Base-by-base conservation (phyloP, 306 rosid genomes). In the Trifolium pratense region DNA sequence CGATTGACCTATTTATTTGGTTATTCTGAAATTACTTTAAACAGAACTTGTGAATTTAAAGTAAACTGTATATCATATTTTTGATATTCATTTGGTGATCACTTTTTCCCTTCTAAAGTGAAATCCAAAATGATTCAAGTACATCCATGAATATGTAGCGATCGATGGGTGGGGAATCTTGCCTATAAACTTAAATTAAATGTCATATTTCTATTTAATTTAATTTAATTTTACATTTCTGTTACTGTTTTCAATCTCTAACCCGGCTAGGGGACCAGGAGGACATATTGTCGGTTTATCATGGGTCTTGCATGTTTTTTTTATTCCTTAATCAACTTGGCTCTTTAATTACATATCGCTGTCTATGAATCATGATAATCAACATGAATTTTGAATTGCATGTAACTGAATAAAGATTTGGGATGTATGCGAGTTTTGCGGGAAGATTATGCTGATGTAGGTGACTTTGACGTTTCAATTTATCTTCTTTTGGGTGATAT, bases 101-200 rank as follows among this genome's bases (percentile, higher is more conserved):
- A 29, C 32, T 29, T 29, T 29, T 18, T 62, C 51, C 49, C 9
- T 4, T 29, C 32, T 29, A 29, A 29, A 29, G 32, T 29, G 32
- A 29, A 52, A 34, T 69, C 49, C 48, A 17, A 66, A n/a, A 39
- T 80, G 43, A 75, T 18, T 69, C 9, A 25, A 59, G 32, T 37
- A 21, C 36, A 21, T 58, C 48, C 23, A 16, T 23, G 7, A 36
- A 63, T 17, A 48, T 66, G 13, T 32, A 16, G 56, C 45, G 4
- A 62, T 52, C 45, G 4, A 62, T 52, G 42, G 55, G 36, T 51
- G 52, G 39, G 61, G 60, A 8, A 31, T 70, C 64, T 55, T 69
- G 64, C 15, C 0, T 46, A 21, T 11, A 56, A 34, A 31, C 53
- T 14, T 48, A 10, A 12, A 37, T 26, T 26, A 0, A 26, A 57